A percentile compares a stretch with the other conserved stretches of the same genome.
phyloP scores from a whole-genome alignment of 2,329 filamentous ascomycete species.

The Alternaria viburni region DNA sequence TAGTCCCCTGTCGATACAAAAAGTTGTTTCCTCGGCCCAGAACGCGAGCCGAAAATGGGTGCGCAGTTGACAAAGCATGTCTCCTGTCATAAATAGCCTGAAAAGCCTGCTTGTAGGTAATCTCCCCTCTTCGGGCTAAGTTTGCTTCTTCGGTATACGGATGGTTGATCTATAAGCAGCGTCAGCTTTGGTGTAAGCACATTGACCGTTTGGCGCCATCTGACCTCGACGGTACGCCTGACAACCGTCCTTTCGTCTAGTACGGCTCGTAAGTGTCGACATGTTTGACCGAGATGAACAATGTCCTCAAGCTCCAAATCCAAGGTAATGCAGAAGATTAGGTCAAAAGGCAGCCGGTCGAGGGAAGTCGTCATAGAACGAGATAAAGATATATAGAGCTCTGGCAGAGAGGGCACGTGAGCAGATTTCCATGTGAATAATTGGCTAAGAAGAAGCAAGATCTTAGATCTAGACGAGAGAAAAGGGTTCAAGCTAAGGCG shows the following conservation, averaged over 20 bases:
- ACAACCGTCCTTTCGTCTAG: slow-evolving; percentile 64
- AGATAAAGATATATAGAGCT: neutral
- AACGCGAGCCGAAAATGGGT: slow-evolving; percentile 67
- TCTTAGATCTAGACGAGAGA: neutral
- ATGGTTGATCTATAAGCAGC: slow-evolving; percentile 46
- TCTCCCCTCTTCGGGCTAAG: slow-evolving; percentile 44
- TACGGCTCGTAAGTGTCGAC: slow-evolving; percentile 58
- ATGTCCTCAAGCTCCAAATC: slow-evolving; percentile 65
- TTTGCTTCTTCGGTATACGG: slow-evolving; percentile 55
- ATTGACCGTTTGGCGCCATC: slow-evolving; percentile 8
- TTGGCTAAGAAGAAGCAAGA: neutral
- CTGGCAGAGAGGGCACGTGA: neutral
- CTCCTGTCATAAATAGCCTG: slow-evolving; percentile 67
- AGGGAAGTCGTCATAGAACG: slow-evolving; percentile 43
- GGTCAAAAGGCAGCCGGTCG: slow-evolving; percentile 66
- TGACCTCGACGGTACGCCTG: slow-evolving; percentile 64
- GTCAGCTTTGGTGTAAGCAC: slow-evolving; percentile 14
- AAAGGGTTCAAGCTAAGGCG: neutral
- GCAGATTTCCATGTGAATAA: neutral
- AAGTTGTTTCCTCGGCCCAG: slow-evolving; percentile 67
- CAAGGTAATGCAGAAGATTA: slow-evolving; percentile 65
- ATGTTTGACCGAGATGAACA: slow-evolving; percentile 62
- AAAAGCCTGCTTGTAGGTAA: slow-evolving; percentile 61
- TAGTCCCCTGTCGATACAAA: slow-evolving; percentile 66
- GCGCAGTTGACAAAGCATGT: slow-evolving; percentile 64